Conservation (phyloP, 2,329 filamentous ascomycete genomes). For the Neopestalotiopsis clavispora region DNA sequence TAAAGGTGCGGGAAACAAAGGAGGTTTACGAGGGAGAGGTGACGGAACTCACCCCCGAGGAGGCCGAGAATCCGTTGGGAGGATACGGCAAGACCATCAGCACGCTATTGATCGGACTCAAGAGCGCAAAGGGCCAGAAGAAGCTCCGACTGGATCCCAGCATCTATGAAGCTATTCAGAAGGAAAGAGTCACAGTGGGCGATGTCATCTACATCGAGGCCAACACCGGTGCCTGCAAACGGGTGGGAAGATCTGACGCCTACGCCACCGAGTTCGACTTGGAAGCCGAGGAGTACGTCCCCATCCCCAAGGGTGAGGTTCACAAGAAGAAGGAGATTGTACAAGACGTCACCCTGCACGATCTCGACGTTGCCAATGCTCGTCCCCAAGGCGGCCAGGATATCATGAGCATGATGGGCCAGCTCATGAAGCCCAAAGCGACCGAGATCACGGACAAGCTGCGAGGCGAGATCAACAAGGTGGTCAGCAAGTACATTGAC, state of each 20-base stretch:
- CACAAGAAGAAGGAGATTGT: slow-evolving; percentile 99
- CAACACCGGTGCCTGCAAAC: slow-evolving; percentile 97
- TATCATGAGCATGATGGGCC: slow-evolving; percentile 99
- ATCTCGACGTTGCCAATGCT: slow-evolving; percentile 94
- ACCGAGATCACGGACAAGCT: slow-evolving; percentile 99
- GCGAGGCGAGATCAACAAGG: slow-evolving; percentile 96
- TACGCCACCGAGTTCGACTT: slow-evolving; percentile 99
- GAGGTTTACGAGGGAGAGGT: slow-evolving; percentile 99
- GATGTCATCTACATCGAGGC: slow-evolving; percentile 99
- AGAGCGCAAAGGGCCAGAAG: slow-evolving; percentile 96
- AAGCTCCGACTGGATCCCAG: slow-evolving; percentile 95
- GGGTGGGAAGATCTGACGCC: slow-evolving; percentile 92
- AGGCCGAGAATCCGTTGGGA: slow-evolving; percentile 95
- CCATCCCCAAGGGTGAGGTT: slow-evolving; percentile 97
- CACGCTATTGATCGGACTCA: slow-evolving; percentile 90
- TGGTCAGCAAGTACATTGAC: slow-evolving; percentile 98
- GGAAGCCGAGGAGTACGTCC: slow-evolving; percentile 98
- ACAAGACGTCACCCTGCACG: slow-evolving; percentile 96
- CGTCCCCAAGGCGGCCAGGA: slow-evolving; percentile 96
- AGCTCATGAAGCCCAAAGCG: slow-evolving; percentile 99
- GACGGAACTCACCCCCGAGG: slow-evolving; percentile 94
- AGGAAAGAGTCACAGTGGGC: slow-evolving; percentile 93
- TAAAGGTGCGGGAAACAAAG: slow-evolving; percentile 97
- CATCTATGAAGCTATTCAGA: slow-evolving; percentile 99
- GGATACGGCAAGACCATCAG: slow-evolving; percentile 98